phyloP scores from a whole-genome alignment of 768 basidiomycete genomes.

The Leccinum barrowsii region DNA sequence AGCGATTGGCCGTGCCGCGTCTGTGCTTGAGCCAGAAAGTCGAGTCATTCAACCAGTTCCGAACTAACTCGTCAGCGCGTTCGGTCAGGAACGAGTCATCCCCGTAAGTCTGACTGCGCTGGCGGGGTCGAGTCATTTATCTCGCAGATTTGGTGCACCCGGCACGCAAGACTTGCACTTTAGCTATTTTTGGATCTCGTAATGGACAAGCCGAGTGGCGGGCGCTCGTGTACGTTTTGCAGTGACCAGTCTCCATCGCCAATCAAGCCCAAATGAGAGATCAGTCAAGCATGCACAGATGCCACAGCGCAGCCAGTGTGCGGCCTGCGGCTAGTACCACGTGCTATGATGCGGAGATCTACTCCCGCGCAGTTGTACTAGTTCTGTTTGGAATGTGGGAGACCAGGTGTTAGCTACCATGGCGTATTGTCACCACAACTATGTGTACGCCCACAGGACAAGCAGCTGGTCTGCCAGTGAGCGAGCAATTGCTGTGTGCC shows the following conservation, averaged over 20 bases:
- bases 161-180: slow-evolving; percentile 4
- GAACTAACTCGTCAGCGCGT: slow-evolving; percentile 13
- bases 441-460: background rate
- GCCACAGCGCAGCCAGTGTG: background rate
- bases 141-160: slow-evolving; percentile 8
- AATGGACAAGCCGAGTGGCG: slow-evolving; percentile 9
- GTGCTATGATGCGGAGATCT: slow-evolving; percentile 16
- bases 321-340: slow-evolving; percentile 11
- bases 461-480: background rate
- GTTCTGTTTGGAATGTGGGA: slow-evolving; percentile 8
- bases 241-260: slow-evolving; percentile 16
- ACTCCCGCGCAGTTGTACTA: slow-evolving; percentile 6
- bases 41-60: slow-evolving; percentile 9
- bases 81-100: slow-evolving; percentile 24
- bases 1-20: slow-evolving; percentile 21
- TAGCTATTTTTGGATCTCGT: slow-evolving; percentile 14
- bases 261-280: slow-evolving; percentile 18
- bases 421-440: background rate
- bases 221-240: background rate
- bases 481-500: slow-evolving; percentile 19
- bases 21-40: slow-evolving; percentile 20
- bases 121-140: slow-evolving; percentile 13
- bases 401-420: background rate
- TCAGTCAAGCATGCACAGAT: slow-evolving; percentile 14
- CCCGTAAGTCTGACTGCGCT: slow-evolving; percentile 7